Base-by-base conservation (phyloP, 495 filamentous ascomycete species). In the Penicillium longicatenatum region DNA sequence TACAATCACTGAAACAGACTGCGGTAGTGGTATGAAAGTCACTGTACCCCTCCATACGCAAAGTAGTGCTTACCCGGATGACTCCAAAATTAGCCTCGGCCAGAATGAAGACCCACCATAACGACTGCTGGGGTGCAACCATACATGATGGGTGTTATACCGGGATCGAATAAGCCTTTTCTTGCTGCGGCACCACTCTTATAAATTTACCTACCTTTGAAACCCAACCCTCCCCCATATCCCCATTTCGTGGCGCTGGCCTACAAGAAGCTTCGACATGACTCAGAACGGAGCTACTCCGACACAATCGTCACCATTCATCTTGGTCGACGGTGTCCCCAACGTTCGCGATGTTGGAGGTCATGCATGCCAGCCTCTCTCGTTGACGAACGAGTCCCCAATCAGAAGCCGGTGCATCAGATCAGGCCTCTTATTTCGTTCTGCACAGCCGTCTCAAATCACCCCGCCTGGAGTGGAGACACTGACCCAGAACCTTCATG, bases 261-360 rank as follows among this genome's bases (percentile, higher is more conserved):
- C 31, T 14, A 35, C 3, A 10, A 35, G 12, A 39, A 39, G 14
- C 14, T n/a, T 39, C 37, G 6, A 39, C 1, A 39, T 39, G 37
- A 0, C 37, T 39, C 16, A 39, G 14, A n/a, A 16, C 37, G 16
- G 37, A 17, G 37, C 2, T 4, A n/a, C 4, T 16, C 14, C 16
- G 11, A 39, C 37, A 6, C 29, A 14, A 37, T 42, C 22, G 44
- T 22, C 37, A 2, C 43, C 54, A 6, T 56, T 56, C n/a, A 30
- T 56, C 44, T n/a, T 16, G 20, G 69, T 84, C 29, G 70, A 74
- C 0, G 82, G 83, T 1, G 71, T 87, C 47, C 68, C 69, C 53
- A 89, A 89, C 63, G 78, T 89, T 61, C 78, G 86, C 47, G 83
- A 86, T 51, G 63, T 84, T 1, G 84, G 84, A 53, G 83, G 80